phyloP scores from a whole-genome alignment of 257 asterid species.

The Nicotiana undulata region DNA sequence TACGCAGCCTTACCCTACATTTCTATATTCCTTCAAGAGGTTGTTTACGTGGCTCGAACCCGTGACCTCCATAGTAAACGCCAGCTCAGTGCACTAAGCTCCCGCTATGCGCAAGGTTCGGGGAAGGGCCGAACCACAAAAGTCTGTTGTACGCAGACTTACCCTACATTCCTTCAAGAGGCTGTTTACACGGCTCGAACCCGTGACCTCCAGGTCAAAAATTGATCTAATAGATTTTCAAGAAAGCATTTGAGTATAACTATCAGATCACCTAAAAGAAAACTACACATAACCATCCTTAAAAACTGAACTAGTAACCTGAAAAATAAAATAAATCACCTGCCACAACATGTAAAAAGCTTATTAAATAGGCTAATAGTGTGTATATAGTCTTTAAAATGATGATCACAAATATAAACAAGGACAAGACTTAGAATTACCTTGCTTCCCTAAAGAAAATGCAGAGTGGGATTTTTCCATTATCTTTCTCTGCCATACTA shows the following conservation, averaged over 20 bases:
- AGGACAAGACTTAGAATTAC: conserved; percentile 12
- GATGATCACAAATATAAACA: not conserved
- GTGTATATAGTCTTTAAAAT: not conserved
- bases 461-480: conserved; percentile 21
- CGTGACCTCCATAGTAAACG: too few relatives aligned
- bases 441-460: conserved; percentile 34
- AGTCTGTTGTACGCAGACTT: too few relatives aligned
- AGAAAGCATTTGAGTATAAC: not conserved
- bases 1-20: too few relatives aligned
- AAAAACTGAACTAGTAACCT: not conserved
- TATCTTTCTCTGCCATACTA: conserved; percentile 27
- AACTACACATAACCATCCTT: not conserved
- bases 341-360: not conserved
- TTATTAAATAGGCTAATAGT: too few relatives aligned
- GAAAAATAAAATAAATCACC: not conserved
- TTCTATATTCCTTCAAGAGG: too few relatives aligned
- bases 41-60: too few relatives aligned
- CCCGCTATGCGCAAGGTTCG: too few relatives aligned
- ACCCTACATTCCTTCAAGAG: too few relatives aligned
- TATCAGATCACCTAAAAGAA: not conserved
- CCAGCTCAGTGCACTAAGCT: too few relatives aligned
- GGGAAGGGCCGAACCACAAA: too few relatives aligned
- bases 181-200: too few relatives aligned
- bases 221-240: not conserved
- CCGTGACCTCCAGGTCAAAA: not conserved